Evolutionary conservation across 208 protist species (phyloP).

Genomic region (Lotmaria passim): DNA sequence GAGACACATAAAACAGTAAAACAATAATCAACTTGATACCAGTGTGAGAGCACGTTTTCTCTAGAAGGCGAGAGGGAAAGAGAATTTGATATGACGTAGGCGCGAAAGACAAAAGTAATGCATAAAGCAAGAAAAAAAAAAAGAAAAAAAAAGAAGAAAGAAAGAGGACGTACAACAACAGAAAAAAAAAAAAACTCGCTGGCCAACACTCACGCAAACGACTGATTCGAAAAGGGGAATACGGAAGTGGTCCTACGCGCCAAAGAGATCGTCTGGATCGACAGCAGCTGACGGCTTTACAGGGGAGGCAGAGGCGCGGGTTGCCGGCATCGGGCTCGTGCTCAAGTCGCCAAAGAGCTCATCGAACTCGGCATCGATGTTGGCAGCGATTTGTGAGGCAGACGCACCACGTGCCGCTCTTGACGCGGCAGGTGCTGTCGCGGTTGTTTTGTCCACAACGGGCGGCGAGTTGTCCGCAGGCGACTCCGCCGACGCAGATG

Average conservation of each 20-base stretch:
- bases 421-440: neutral
- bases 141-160: no score
- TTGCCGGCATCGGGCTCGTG: slow-evolving; percentile 1
- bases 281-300: slow-evolving; percentile 11
- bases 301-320: neutral
- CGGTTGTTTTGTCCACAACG: neutral
- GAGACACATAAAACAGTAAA: no score
- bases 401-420: neutral
- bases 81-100: no score
- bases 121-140: no score
- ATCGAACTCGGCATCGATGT: slow-evolving; percentile 78
- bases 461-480: neutral
- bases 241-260: neutral
- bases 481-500: neutral
- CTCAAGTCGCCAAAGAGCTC: slow-evolving; percentile 60
- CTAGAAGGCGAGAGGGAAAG: no score
- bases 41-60: no score
- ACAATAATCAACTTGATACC: no score
- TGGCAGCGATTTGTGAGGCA: slow-evolving; percentile 29
- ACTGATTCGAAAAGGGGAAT: no score
- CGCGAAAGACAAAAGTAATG: no score
- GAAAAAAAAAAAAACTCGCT: no score
- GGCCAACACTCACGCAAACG: no score
- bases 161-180: no score
- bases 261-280: slow-evolving; percentile 19